Base-by-base conservation (phyloP, 768 basidiomycete genomes). In the Suillus lakei region DNA sequence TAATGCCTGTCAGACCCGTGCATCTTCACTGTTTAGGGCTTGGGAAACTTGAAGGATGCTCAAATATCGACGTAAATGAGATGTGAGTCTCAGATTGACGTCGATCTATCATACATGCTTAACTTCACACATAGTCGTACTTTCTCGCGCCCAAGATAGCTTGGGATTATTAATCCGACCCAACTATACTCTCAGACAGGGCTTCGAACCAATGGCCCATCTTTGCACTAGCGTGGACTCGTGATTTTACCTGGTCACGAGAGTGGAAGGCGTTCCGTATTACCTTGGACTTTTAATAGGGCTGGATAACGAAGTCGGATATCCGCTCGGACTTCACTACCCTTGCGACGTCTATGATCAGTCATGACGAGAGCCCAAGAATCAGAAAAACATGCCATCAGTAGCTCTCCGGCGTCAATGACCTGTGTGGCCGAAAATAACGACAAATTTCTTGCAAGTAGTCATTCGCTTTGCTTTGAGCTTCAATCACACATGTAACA, bases 401-500 rank as follows among this genome's bases (percentile, higher is more conserved):
- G 15, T 16, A 28, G 28, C 13, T 18, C 60, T 41, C 26, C 60
- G 12, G 8, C 60, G 21, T 41, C 38, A 21, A 48, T 23, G 26
- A 30, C 30, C 34, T 28, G 23, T 21, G 39, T 59, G 41, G 36
- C 5, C 56, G 36, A 59, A 21, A 13, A 26, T 23, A 21, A 41
- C 23, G 10, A 60, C 4, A 60, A 60, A 23, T 38, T 61, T 44
- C 60, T 61, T 30, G 43, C 34, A 46, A 43, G 60, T 30, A 34
- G 15, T 50, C 23, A 8, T 23, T 61, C 38, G 13, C 30, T 26
- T 48, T 46, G 30, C 26, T 43, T 21, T 5, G 13, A 32, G 30
- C 43, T 43, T 28, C 26, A 30, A 32, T 43, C n/a, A 32, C n/a
- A 61, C 21, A 28, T 30, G 5, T 59, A 7, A 61, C 62, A 80